Evolutionary conservation across 2,329 filamentous ascomycete genomes (phyloP), one percentile per base, ranked within the genome.

Genomic region (Neocucurbitaria cava): DNA sequence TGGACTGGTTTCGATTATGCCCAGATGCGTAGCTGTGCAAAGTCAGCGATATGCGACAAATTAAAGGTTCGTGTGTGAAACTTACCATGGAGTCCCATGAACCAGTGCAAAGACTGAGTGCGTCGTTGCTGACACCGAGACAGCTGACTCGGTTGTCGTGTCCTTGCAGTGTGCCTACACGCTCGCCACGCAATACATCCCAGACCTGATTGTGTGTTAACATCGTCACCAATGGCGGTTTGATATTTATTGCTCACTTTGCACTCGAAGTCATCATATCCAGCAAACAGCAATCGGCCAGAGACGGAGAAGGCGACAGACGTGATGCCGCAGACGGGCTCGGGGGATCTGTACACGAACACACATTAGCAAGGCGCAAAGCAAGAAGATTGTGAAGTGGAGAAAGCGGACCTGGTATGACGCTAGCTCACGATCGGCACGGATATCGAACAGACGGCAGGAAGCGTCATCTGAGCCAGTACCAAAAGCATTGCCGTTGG

Each of bases 111-210:
- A 99, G 84, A 83, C 94, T 98, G 82, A 98, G 96, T 61, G 94
- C 95, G 75, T 99, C 95, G 78, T 98, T 98, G 84, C 94, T 98
- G 69, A 99, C 95, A 65, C 95, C 95, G 75, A 99, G 82, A 80
- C 95, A 99, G 86, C 94, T 98, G 76, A 99, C 95, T 66, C 95
- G 90, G 83, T 99, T 99, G 80, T 98, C 94, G 78, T 99, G 95
- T 70, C 95, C 95, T 71, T 96, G 94, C 56, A 99, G 85, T 51
- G 93, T 96, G 74, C 95, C 95, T 63, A 99, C 92, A 81, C 96
- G 96, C 77, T 99, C 95, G 61, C 94, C 95, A 65, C 95, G 90
- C 52, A 96, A 92, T 60, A 96, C 88, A 79, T 99, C 95, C 95
- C 95, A 99, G 57, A 98, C 95, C 94, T 98, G 59, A 26, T 46